Conservation (phyloP, 192 early-diverging fungal species). For the Linnemannia hyalina region DNA sequence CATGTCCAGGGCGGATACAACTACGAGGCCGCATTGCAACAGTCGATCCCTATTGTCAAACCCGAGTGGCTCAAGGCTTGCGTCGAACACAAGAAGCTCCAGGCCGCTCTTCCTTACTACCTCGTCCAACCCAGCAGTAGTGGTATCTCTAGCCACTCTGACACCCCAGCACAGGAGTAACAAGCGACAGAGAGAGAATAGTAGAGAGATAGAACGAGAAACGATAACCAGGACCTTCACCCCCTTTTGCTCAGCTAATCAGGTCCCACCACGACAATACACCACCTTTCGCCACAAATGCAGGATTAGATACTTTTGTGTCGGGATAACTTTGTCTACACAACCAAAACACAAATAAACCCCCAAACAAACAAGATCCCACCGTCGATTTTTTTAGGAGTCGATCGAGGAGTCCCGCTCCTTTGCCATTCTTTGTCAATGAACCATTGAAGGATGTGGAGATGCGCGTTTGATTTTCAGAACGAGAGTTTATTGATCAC, state of each 20-base stretch:
- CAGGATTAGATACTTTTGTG: neutral
- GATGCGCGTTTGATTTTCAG: neutral
- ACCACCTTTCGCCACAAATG: too few species aligned
- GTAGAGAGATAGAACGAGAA: neutral
- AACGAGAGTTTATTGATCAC: neutral
- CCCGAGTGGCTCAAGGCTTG: slow-evolving; percentile 97
- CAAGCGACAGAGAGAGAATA: neutral
- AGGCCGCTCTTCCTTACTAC: slow-evolving; percentile 75
- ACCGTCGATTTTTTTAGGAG: neutral
- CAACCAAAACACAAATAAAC: neutral
- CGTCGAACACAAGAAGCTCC: slow-evolving; percentile 90
- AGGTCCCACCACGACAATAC: slow-evolving; percentile 87
- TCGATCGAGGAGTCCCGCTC: neutral
- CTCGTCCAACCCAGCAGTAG: slow-evolving; percentile 58
- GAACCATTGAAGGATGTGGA: neutral
- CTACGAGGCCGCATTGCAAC: slow-evolving; percentile 88
- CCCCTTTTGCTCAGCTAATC: slow-evolving; percentile 76
- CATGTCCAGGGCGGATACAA: slow-evolving; percentile 86
- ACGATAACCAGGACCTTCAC: neutral
- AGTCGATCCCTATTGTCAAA: slow-evolving; percentile 95
- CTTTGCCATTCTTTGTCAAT: neutral
- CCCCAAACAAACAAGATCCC: neutral
- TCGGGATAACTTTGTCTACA: neutral
- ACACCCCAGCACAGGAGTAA: slow-evolving; percentile 28
- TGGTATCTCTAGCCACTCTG: slow-evolving; percentile 40